Conservation (phyloP, 768 basidiomycete genomes). For the Trametes punicea region DNA sequence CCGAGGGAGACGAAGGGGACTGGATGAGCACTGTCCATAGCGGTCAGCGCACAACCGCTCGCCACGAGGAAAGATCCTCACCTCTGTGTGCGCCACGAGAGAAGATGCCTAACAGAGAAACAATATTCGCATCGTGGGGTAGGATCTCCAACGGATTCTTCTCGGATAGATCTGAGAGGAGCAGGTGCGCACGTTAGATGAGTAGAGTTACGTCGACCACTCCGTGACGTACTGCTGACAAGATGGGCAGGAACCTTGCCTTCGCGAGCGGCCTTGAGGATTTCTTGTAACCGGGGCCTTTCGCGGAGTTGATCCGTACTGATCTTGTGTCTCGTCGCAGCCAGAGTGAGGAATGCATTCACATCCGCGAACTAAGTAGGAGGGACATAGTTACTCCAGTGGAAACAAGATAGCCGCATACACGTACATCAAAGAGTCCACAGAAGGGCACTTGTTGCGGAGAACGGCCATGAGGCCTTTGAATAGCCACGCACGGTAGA, state of each 20-base stretch:
- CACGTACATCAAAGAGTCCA: conserved; percentile 74
- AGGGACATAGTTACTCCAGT: background rate
- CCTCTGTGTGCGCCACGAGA: conserved; percentile 72
- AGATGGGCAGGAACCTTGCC: conserved; percentile 72
- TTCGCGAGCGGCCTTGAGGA: conserved; percentile 69
- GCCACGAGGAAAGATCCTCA: conserved; percentile 22
- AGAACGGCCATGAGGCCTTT: conserved; percentile 29
- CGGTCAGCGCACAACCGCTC: background rate
- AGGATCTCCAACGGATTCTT: conserved; percentile 74
- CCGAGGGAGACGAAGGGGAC: conserved; percentile 40
- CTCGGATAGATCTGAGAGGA: conserved; percentile 68
- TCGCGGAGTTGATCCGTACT: conserved; percentile 56
- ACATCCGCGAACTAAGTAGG: conserved; percentile 69
- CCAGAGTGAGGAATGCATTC: conserved; percentile 82
- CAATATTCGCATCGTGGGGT: conserved; percentile 57
- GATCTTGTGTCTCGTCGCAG: conserved; percentile 73
- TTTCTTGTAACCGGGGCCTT: conserved; percentile 60
- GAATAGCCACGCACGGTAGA: conserved; percentile 64
- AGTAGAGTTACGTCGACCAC: background rate
- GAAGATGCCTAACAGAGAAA: conserved; percentile 63
- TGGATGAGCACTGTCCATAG: conserved; percentile 49
- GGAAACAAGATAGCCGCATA: background rate
- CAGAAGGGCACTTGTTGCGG: conserved; percentile 31
- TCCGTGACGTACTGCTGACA: conserved; percentile 64
- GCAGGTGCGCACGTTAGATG: conserved; percentile 13